phyloP scores from a whole-genome alignment of 2,329 filamentous ascomycete species.

The Huntiella savannae region DNA sequence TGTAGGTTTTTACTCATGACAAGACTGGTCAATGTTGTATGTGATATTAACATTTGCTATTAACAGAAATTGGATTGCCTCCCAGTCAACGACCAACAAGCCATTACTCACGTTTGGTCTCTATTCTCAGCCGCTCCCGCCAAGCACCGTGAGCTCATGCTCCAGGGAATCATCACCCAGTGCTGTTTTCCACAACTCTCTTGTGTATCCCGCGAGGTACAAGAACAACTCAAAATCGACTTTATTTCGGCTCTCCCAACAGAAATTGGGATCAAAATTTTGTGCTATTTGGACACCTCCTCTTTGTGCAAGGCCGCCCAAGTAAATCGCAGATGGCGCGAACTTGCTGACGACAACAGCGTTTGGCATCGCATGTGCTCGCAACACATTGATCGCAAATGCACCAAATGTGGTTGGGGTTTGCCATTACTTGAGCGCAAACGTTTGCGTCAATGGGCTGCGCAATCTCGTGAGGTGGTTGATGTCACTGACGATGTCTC shows the following conservation, averaged over 20 bases:
- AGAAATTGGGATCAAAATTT: conserved; percentile 83
- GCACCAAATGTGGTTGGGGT: conserved; percentile 90
- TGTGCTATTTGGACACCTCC: conserved; percentile 80
- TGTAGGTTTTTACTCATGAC: conserved; percentile 30
- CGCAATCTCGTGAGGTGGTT: conserved; percentile 18
- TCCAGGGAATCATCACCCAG: conserved; percentile 87
- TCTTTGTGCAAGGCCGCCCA: conserved; percentile 92
- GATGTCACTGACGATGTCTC: conserved; percentile 10
- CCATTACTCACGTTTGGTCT: conserved; percentile 94
- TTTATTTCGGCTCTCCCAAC: conserved; percentile 76
- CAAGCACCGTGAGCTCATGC: conserved; percentile 87
- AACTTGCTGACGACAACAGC: conserved; percentile 85
- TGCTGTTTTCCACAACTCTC: conserved; percentile 97
- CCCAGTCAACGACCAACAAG: conserved; percentile 72
- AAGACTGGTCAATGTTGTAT: background rate
- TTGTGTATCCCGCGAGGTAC: conserved; percentile 73
- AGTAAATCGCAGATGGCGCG: conserved; percentile 75
- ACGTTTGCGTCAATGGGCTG: conserved; percentile 67
- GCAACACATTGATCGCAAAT: conserved; percentile 86
- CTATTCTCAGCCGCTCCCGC: conserved; percentile 88
- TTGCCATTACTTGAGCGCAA: conserved; percentile 78
- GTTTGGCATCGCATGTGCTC: conserved; percentile 98
- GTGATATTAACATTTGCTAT: conserved; percentile 3
- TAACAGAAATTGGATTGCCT: conserved; percentile 60
- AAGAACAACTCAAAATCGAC: conserved; percentile 93